These are phyloP conservation scores for Tetraselmis striata DNA, from an alignment of 139 green algal genomes.

Conservation along the genomic window DNA sequence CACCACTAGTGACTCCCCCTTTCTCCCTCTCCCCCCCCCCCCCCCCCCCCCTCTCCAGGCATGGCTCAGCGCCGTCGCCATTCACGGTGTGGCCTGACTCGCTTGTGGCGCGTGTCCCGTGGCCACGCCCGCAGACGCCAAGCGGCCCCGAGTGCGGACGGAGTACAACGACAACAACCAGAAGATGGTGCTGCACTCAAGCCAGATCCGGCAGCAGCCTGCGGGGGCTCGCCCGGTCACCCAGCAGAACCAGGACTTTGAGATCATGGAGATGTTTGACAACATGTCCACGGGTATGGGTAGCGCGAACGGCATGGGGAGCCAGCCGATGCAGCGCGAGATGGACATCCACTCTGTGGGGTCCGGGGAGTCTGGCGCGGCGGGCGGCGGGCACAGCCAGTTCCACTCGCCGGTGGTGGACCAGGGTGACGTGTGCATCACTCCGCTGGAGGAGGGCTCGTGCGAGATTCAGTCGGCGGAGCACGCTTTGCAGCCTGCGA, in stretches of 20 bases:
- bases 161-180: not conserved
- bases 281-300: not conserved
- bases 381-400: not conserved
- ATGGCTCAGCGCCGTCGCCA: no score
- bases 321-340: no score
- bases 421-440: not conserved
- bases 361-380: not conserved
- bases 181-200: not conserved
- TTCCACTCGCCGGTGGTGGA: not conserved
- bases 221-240: no score
- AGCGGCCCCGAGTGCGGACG: not conserved
- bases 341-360: not conserved
- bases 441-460: not conserved
- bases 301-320: not conserved
- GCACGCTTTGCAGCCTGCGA: not conserved
- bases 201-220: not conserved
- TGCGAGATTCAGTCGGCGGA: not conserved
- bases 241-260: not conserved
- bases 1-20: not conserved
- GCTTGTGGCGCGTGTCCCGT: not conserved
- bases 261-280: slow-evolving; percentile 1
- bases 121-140: not conserved
- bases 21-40: not conserved
- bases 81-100: no score
- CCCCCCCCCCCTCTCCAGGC: not conserved